Evolutionary conservation across 768 basidiomycete genomes (phyloP).

Genomic region (Leccinum rimulosum): DNA sequence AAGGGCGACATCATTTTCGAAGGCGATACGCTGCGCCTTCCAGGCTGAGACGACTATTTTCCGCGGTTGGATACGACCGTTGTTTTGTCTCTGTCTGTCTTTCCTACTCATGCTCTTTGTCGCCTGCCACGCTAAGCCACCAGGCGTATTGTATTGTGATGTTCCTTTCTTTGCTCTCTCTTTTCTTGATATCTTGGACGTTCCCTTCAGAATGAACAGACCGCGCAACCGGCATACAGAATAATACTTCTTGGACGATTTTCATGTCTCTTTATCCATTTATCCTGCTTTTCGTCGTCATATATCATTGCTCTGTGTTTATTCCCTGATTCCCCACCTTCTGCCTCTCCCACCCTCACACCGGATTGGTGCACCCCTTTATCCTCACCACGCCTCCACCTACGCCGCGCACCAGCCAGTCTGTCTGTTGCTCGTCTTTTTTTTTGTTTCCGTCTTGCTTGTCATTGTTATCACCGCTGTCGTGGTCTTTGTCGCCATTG

Average conservation of each 20-base stretch:
- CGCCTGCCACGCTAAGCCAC: not conserved
- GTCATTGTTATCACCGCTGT: not conserved
- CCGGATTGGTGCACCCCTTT: not conserved
- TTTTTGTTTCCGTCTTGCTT: not conserved
- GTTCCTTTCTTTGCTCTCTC: not conserved
- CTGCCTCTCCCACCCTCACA: not conserved
- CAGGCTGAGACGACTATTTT: conserved; percentile 11
- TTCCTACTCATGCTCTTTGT: not conserved
- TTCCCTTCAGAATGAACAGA: not conserved
- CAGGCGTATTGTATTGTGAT: conserved; percentile 17
- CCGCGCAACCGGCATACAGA: not conserved
- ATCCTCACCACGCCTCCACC: not conserved
- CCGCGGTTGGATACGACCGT: not conserved
- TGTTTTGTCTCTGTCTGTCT: not conserved
- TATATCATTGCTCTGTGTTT: conserved; percentile 17
- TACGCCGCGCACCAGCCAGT: not conserved
- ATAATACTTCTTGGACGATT: not conserved
- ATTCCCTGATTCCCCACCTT: not conserved
- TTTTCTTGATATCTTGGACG: conserved; percentile 28
- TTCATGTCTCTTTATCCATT: not conserved
- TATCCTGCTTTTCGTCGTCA: conserved; percentile 10
- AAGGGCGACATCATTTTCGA: conserved; percentile 48
- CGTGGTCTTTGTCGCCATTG: not conserved
- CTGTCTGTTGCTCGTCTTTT: not conserved
- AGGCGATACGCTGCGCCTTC: conserved; percentile 43